A percentile compares a stretch with the other conserved stretches of the same genome.
Conservation (phyloP, 2,329 filamentous ascomycete genomes). For the Beauveria australis region DNA sequence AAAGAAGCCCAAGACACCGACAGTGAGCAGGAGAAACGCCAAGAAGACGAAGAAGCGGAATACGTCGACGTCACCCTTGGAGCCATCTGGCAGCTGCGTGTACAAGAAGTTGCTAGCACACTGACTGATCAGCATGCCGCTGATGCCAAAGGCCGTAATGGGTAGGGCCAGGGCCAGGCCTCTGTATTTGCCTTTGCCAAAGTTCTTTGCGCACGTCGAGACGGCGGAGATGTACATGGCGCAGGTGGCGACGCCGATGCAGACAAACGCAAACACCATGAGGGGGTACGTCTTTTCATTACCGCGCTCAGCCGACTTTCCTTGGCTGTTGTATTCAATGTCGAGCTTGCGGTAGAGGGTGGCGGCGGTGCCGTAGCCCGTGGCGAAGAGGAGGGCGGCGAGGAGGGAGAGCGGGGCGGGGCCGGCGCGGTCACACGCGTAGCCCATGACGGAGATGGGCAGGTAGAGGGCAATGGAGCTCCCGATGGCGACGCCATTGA, state of each 20-base stretch:
- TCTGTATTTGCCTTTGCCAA: conserved; percentile 78
- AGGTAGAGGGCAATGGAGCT: conserved; percentile 86
- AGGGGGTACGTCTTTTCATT: conserved; percentile 62
- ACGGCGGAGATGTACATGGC: conserved; percentile 85
- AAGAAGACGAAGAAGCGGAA: conserved; percentile 86
- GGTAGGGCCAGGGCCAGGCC: conserved; percentile 84
- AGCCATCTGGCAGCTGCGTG: conserved; percentile 57
- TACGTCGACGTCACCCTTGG: conserved; percentile 58
- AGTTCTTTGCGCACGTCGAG: conserved; percentile 98
- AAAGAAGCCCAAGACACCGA: conserved; percentile 67
- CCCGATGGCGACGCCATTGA: conserved; percentile 82
- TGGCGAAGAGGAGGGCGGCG: conserved; percentile 65
- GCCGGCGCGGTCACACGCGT: conserved; percentile 82
- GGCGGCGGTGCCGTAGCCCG: conserved; percentile 78
- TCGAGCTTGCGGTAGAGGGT: conserved; percentile 55
- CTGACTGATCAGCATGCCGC: conserved; percentile 94
- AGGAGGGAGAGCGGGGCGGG: conserved; percentile 68
- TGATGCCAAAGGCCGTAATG: conserved; percentile 87
- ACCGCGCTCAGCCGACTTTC: conserved; percentile 31
- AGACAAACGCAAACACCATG: conserved; percentile 80
- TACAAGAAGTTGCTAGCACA: conserved; percentile 71
- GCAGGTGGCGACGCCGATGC: conserved; percentile 75
- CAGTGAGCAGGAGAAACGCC: conserved; percentile 56
- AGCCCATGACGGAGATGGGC: conserved; percentile 82
- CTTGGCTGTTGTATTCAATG: conserved; percentile 35